Percentiles rank a stretch among this genome's conserved stretches.
Conservation (phyloP, 1,139 yeast species). For the Saccharomycopsis hybrid region DNA sequence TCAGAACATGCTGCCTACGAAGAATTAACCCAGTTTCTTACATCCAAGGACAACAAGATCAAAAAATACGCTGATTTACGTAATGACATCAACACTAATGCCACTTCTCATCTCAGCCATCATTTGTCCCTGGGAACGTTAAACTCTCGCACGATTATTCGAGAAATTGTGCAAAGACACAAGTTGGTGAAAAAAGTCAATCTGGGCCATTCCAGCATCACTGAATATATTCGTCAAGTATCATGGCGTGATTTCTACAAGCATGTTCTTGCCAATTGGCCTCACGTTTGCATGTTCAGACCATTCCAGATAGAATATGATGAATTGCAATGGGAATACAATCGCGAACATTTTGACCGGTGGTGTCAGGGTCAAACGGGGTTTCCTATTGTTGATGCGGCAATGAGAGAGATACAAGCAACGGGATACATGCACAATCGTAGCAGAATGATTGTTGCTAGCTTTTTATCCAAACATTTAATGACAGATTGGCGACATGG, state of each 20-base stretch:
- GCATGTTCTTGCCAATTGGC: slow-evolving; percentile 44
- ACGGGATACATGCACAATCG: slow-evolving; percentile 51
- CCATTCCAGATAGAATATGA: slow-evolving; percentile 41
- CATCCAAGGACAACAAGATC: slow-evolving; percentile 23
- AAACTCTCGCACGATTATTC: slow-evolving; percentile 36
- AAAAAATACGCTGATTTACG: slow-evolving; percentile 31
- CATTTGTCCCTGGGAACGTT: slow-evolving; percentile 33
- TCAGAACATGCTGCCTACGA: slow-evolving; percentile 11
- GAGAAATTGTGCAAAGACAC: background rate
- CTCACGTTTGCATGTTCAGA: slow-evolving; percentile 43
- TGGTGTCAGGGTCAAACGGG: slow-evolving; percentile 54
- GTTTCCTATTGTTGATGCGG: slow-evolving; percentile 50
- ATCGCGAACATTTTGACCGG: slow-evolving; percentile 33
- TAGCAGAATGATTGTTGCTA: slow-evolving; percentile 47
- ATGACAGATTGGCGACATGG: slow-evolving; percentile 52
- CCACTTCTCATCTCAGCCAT: slow-evolving; percentile 39
- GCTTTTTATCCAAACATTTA: slow-evolving; percentile 45
- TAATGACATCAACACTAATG: slow-evolving; percentile 26
- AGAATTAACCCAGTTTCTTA: slow-evolving; percentile 17
- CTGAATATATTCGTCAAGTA: slow-evolving; percentile 43
- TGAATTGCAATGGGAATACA: slow-evolving; percentile 38
- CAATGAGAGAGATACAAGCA: slow-evolving; percentile 44
- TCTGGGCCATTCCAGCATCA: slow-evolving; percentile 2
- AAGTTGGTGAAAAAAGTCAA: background rate
- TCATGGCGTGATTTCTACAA: slow-evolving; percentile 56